Evolutionary conservation across 1,284 basidiomycete genomes (phyloP).

Genomic region (Phellopilus nigrolimitatus): DNA sequence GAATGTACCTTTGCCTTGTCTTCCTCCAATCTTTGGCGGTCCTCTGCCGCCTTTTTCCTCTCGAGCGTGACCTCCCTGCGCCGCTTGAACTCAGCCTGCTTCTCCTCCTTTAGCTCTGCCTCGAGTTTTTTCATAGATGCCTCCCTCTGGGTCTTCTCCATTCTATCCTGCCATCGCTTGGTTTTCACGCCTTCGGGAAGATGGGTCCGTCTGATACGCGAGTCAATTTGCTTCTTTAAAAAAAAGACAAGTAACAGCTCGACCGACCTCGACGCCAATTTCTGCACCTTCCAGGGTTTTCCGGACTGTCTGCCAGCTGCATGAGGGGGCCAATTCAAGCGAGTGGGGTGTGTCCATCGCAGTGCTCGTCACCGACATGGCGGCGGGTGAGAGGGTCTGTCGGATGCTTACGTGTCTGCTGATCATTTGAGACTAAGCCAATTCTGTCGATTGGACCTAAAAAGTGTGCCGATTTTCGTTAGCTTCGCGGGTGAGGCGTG

Average conservation of each 20-base stretch:
- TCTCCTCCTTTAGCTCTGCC: constrained; percentile 69
- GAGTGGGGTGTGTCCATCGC: constrained; percentile 11
- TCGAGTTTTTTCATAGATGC: constrained; percentile 69
- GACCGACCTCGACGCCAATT: constrained; percentile 59
- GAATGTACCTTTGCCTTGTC: constrained; percentile 62
- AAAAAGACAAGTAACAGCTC: constrained; percentile 8
- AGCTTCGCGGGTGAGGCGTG: constrained; percentile 16
- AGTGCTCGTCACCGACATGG: no score
- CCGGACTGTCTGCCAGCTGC: constrained; percentile 58
- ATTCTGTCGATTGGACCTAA: no score
- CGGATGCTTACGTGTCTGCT: no score
- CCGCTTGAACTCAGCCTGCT: constrained; percentile 57
- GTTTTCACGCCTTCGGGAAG: constrained; percentile 61
- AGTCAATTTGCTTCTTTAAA: no score
- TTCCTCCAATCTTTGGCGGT: constrained; percentile 64
- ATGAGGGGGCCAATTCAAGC: constrained; percentile 45
- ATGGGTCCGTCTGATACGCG: constrained; percentile 53
- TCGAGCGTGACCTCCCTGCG: constrained; percentile 62
- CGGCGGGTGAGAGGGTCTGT: constrained; percentile 5
- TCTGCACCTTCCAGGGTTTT: constrained; percentile 62
- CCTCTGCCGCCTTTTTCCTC: constrained; percentile 66
- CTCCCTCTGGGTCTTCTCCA: constrained; percentile 59
- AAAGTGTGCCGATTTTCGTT: no score
- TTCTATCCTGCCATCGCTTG: constrained; percentile 61
- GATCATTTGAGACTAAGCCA: no score